These are phyloP conservation scores for Argentina anserina DNA, from an alignment of 306 rosid genomes.

Conservation along the genomic window DNA sequence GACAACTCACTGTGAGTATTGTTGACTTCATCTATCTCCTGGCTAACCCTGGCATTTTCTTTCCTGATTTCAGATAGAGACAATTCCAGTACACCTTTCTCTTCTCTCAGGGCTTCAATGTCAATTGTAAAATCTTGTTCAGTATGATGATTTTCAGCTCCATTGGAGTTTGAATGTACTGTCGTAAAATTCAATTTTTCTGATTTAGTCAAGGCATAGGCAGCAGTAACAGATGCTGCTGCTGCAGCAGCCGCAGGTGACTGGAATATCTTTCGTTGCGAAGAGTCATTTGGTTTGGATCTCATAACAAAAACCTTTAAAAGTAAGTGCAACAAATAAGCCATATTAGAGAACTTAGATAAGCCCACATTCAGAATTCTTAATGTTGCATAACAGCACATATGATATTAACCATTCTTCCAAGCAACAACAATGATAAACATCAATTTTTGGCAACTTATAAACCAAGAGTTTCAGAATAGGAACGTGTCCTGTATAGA, in stretches of 20 bases:
- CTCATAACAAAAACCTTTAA: constrained; percentile 77
- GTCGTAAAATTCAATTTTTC: constrained; percentile 57
- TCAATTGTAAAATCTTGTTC: constrained; percentile 31
- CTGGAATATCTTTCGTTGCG: constrained; percentile 80
- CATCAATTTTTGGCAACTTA: neutral
- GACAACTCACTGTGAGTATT: constrained; percentile 76
- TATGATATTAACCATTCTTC: too few species aligned
- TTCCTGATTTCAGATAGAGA: constrained; percentile 58
- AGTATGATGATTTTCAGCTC: constrained; percentile 32
- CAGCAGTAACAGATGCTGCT: constrained; percentile 94
- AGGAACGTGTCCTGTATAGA: neutral
- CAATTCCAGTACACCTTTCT: constrained; percentile 48
- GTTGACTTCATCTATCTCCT: constrained; percentile 62
- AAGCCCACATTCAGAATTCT: neutral
- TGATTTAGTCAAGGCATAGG: constrained; percentile 82
- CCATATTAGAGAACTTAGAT: constrained; percentile 5
- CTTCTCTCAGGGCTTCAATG: constrained; percentile 55
- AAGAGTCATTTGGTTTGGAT: constrained; percentile 60
- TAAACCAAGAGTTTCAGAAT: neutral
- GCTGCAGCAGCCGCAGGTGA: constrained; percentile 99
- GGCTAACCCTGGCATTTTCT: constrained; percentile 59
- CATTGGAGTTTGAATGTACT: constrained; percentile 41
- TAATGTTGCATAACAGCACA: neutral
- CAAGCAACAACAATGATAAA: neutral
- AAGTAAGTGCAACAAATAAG: neutral